Base-by-base conservation (phyloP, 495 filamentous ascomycete species). In the Xylaria flabelliformis region DNA sequence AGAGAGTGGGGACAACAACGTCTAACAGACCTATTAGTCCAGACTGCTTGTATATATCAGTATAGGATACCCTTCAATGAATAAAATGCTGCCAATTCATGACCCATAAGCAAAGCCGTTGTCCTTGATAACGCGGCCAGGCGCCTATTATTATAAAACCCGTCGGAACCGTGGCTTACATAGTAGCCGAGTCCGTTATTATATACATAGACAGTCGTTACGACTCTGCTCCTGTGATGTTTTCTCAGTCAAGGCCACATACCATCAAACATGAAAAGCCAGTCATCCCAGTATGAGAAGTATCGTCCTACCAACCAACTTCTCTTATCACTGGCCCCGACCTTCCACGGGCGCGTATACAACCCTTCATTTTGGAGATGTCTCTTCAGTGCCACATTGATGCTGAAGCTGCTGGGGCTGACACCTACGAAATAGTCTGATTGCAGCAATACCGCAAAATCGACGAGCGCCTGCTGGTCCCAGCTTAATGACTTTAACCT, bases 201-300 rank as follows among this genome's bases (percentile, higher is more conserved):
- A 24, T 44, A 24, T 48, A 71, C 51, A 32, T 55, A 63, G 29
- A 21, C 9, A 34, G 17, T 9, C 39, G 19, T 8, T 24, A 2
- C 13, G 26, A 32, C 53, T 10, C 53, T 4, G 12, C 29, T 56
- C 32, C 24, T 13, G 6, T 42, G 21, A 4, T 55, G 0, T n/a
- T 15, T 32, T 21, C 7, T 24, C 5, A 48, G 3, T 75, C 61
- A 84, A 24, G 83, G 81, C 82, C 83, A 85, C 72, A 85, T 73
- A 0, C 82, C 82, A 44, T 85, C 83, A 48, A 77, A 85, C 82
- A 85, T 85, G 41, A 82, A 85, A 9, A 84, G 68, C 82, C 83
- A 84, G 42, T 85, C 81, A 21, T 83, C 79, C 82, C 81, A 84
- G 61, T 84, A 85, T 6, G 77, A 68, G 24, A 80, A 74, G 59